phyloP scores from a whole-genome alignment of 2,329 filamentous ascomycete species.

The Aspergillus sp. region DNA sequence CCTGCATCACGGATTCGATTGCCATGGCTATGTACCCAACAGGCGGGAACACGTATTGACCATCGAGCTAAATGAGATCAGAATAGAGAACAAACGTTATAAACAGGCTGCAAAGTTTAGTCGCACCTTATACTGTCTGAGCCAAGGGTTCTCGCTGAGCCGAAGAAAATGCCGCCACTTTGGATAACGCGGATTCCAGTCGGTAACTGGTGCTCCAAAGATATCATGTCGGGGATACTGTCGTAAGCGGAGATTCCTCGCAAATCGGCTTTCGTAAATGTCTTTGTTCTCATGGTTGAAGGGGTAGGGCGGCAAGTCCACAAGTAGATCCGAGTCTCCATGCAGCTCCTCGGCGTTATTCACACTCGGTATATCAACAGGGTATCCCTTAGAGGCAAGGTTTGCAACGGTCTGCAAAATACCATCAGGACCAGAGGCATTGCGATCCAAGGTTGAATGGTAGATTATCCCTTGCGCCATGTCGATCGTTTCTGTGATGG shows the following conservation, averaged over 20 bases:
- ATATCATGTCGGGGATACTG: constrained; percentile 13
- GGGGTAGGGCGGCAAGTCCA: constrained; percentile 41
- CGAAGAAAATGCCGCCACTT: constrained; percentile 2
- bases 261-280: constrained; percentile 34
- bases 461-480: constrained; percentile 18
- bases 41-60: constrained; percentile 16
- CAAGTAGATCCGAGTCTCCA: neutral
- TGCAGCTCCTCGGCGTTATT: constrained; percentile 13
- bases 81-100: too few species aligned
- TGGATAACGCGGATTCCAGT: constrained; percentile 46
- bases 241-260: constrained; percentile 21
- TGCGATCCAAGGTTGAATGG: constrained; percentile 28
- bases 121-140: constrained; percentile 44
- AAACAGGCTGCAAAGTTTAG: too few species aligned
- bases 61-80: too few species aligned
- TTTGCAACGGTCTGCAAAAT: constrained; percentile 25
- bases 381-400: constrained; percentile 22
- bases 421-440: constrained; percentile 9
- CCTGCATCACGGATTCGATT: constrained; percentile 12
- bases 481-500: constrained; percentile 6
- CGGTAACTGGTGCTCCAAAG: constrained; percentile 14
- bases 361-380: constrained; percentile 26
- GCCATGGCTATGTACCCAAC: constrained; percentile 20
- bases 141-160: constrained; percentile 36
- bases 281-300: constrained; percentile 41